Conservation (phyloP, 257 asterid species). For the Ilex aquifolium region DNA sequence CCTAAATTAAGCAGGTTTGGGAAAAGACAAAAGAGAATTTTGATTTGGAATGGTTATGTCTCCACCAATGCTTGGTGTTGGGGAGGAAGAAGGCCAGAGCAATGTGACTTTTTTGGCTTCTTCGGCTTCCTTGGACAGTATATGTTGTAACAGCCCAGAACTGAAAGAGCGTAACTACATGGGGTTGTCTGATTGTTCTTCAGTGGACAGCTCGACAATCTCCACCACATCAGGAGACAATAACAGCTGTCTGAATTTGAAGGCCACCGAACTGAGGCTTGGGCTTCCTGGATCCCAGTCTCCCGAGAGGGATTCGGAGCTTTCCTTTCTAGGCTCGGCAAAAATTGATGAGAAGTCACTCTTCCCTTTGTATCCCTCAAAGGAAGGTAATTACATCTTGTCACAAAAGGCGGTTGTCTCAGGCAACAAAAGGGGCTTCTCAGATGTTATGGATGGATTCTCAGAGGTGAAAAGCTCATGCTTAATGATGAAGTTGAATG, state of each 20-base stretch:
- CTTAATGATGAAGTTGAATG: not conserved
- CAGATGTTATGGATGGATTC: conserved; percentile 61
- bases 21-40: conserved; percentile 10
- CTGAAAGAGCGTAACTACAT: conserved; percentile 63
- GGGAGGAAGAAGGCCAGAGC: conserved; percentile 44
- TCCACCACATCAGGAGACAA: conserved; percentile 37
- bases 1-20: conserved; percentile 16
- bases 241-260: conserved; percentile 38
- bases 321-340: conserved; percentile 23
- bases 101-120: conserved; percentile 43
- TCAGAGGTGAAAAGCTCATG: conserved; percentile 31
- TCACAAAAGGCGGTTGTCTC: conserved; percentile 34
- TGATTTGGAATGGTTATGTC: conserved; percentile 41
- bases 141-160: conserved; percentile 30
- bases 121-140: conserved; percentile 39
- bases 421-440: conserved; percentile 70
- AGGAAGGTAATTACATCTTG: conserved; percentile 22
- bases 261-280: conserved; percentile 67
- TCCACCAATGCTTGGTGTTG: conserved; percentile 42
- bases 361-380: conserved; percentile 49
- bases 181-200: conserved; percentile 67
- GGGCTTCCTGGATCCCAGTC: conserved; percentile 68
- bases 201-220: conserved; percentile 54
- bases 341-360: conserved; percentile 56
- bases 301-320: conserved; percentile 37